Base-by-base conservation (phyloP, 2,329 filamentous ascomycete genomes). In the Calonectria ilicicola region DNA sequence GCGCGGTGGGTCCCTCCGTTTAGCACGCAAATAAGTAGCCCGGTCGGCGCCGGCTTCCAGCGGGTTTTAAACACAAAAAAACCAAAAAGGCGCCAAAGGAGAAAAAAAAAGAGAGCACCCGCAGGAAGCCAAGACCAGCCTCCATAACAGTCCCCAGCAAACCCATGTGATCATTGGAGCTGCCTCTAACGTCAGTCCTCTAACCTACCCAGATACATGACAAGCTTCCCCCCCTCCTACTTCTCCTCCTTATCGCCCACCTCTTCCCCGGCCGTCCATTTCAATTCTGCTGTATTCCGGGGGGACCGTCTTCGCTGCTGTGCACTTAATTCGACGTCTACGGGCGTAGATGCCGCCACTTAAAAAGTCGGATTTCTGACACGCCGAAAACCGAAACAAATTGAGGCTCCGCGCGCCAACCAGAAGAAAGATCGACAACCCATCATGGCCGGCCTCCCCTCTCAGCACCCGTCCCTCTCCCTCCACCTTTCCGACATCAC, bases 401-500 rank as follows among this genome's bases (percentile, higher is more conserved):
- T 60, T 26, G 65, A 69, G 53, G 64, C 69, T 63, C 29, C 46
- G 65, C 44, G 69, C 53, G 69, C 69, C 60, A 49, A 46, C 46
- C 42, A 46, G 19, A 38, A 60, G 17, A 62, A 44, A 38, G 42
- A 65, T 42, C 32, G 21, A 66, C 46, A 64, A 32, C 65, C 72
- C 79, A 78, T 73, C 77, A 85, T 85, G 83, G 77, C 83, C 51
- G 80, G 78, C 74, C 82, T 85, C 63, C 87, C 88, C 63, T 84
- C 84, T 12, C 85, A 89, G 76, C 85, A 89, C 81, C 88, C 89
- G 42, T 81, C 84, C 71, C 85, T 91, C 66, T 85, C 87, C 76
- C 85, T 91, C 73, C 89, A 91, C 84, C 87, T 92, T 72, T 86
- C 89, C 75, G 90, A 92, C 85, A 83, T 86, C 72, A 83, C 87